Evolutionary conservation across 2,329 filamentous ascomycete species (phyloP).

Genomic region (Scorias spongiosa): DNA sequence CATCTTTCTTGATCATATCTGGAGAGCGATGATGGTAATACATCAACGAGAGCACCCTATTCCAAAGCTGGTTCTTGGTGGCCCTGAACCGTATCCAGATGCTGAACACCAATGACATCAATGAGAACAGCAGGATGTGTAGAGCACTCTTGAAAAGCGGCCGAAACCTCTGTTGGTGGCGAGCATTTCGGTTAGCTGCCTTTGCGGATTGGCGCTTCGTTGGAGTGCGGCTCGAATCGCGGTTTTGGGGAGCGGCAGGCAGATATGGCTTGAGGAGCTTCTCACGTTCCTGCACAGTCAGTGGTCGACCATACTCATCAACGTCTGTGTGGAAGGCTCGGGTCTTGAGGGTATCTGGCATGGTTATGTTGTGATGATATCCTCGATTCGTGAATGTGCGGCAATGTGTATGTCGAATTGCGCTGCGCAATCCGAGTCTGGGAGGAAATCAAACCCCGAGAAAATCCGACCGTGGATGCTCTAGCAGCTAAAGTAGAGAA

Average conservation of each 20-base stretch:
- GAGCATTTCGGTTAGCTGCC: constrained; percentile 7
- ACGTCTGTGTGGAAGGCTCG: constrained; percentile 16
- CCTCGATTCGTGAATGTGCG: background rate
- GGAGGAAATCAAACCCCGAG: too few species aligned
- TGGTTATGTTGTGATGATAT: constrained; percentile 4
- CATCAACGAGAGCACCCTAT: constrained; percentile 64
- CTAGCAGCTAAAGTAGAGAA: too few species aligned
- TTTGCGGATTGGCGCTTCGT: constrained; percentile 1
- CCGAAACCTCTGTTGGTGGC: constrained; percentile 14
- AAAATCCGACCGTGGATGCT: too few species aligned
- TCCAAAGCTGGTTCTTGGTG: constrained; percentile 61
- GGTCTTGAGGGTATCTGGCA: constrained; percentile 15
- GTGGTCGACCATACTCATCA: constrained; percentile 11
- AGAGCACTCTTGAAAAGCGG: constrained; percentile 25
- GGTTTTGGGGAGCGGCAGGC: constrained; percentile 8
- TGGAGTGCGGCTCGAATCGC: background rate
- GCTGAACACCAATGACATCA: constrained; percentile 71
- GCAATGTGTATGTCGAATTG: too few species aligned
- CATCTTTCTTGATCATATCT: constrained; percentile 78
- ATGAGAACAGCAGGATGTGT: constrained; percentile 49
- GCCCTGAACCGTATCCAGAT: constrained; percentile 73
- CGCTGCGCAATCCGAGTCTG: too few species aligned
- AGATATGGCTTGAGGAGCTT: constrained; percentile 20
- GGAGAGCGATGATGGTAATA: constrained; percentile 95
- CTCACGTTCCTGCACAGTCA: constrained; percentile 17